A percentile compares a stretch with the other conserved stretches of the same genome.
phyloP scores from a whole-genome alignment of 2,329 filamentous ascomycete species.

The Monilinia fructicola region DNA sequence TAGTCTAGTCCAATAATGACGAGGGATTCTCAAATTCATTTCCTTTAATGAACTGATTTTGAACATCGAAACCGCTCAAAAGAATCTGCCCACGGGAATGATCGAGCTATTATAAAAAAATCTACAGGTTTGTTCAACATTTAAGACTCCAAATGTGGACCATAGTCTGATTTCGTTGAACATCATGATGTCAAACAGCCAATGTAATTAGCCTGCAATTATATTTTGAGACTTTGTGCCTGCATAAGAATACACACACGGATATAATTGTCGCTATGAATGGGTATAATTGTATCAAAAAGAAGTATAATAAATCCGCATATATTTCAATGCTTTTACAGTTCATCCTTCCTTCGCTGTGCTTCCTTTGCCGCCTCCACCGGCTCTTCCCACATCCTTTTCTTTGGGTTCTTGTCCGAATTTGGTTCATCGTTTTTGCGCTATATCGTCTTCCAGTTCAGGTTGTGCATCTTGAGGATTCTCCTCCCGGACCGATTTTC shows the following conservation, averaged over 20 bases:
- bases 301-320: background rate
- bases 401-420: slow-evolving; percentile 53
- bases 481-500: slow-evolving; percentile 37
- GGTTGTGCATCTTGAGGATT: slow-evolving; percentile 17
- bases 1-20: background rate
- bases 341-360: slow-evolving; percentile 38
- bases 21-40: background rate
- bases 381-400: slow-evolving; percentile 60
- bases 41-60: background rate
- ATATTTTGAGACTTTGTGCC: background rate
- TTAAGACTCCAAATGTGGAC: too few relatives aligned
- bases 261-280: background rate
- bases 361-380: slow-evolving; percentile 40
- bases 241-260: background rate
- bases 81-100: too few relatives aligned
- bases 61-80: background rate
- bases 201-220: background rate
- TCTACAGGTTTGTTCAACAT: too few relatives aligned
- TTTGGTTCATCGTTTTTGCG: slow-evolving; percentile 36
- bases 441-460: background rate
- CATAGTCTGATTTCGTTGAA: too few relatives aligned
- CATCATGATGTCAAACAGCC: too few relatives aligned
- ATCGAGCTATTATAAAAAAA: too few relatives aligned
- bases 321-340: slow-evolving; percentile 29
- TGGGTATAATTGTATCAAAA: background rate